These are phyloP conservation scores for Capsicum baccatum DNA, from an alignment of 257 asterid genomes.

Conservation along the genomic window DNA sequence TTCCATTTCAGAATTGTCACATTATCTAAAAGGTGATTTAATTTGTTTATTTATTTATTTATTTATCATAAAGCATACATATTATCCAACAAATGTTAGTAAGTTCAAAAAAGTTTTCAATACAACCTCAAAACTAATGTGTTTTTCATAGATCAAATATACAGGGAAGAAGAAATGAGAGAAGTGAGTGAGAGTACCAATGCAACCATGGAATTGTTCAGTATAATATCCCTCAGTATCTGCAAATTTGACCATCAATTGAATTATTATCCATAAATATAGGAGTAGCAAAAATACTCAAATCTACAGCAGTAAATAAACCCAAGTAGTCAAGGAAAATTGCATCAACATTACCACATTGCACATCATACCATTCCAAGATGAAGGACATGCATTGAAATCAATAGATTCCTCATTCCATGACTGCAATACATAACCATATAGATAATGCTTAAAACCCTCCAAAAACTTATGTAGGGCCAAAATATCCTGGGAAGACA, in stretches of 20 bases:
- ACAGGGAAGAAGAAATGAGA: no score
- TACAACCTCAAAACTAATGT: no score
- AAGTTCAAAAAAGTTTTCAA: no score
- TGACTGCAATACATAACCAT: conserved; percentile 80
- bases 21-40: no score
- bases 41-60: no score
- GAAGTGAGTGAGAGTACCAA: no score
- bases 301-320: conserved; percentile 69
- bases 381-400: conserved; percentile 97
- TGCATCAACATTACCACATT: conserved; percentile 90
- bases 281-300: conserved; percentile 74
- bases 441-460: conserved; percentile 90
- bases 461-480: conserved; percentile 87
- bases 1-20: no score
- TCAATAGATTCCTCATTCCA: conserved; percentile 98
- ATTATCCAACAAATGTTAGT: no score
- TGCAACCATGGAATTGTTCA: no score
- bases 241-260: conserved; percentile 59
- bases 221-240: no score
- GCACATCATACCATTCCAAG: conserved; percentile 99
- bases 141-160: no score
- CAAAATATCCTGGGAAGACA: conserved; percentile 88
- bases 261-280: conserved; percentile 84
- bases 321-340: conserved; percentile 85
- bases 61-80: no score